Conservation (phyloP, 441 rosid genomes). For the Brassica hybrid region DNA sequence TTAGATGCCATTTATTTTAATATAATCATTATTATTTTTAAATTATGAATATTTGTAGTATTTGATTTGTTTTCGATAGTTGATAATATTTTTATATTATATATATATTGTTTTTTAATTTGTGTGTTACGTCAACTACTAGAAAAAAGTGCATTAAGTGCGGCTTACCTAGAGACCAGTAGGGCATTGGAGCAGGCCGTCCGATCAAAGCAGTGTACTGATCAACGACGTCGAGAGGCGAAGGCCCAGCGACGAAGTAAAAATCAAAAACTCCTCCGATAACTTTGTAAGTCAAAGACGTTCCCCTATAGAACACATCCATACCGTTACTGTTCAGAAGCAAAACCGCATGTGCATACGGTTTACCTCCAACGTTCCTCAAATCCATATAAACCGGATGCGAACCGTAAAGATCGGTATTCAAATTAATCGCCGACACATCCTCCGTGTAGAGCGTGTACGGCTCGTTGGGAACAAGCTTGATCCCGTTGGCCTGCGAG, state of each 20-base stretch:
- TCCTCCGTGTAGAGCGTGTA: slow-evolving; percentile 90
- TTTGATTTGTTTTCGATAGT: no score
- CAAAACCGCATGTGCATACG: slow-evolving; percentile 78
- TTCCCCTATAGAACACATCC: slow-evolving; percentile 90
- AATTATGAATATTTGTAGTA: no score
- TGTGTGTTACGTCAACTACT: no score
- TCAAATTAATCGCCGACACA: slow-evolving; percentile 78
- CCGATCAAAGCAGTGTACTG: slow-evolving; percentile 88
- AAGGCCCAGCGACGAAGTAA: slow-evolving; percentile 83
- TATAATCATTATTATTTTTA: no score
- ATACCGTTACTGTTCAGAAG: slow-evolving; percentile 92
- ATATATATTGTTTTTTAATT: no score
- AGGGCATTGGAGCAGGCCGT: slow-evolving; percentile 98
- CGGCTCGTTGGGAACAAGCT: slow-evolving; percentile 84
- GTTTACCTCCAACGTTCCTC: slow-evolving; percentile 68
- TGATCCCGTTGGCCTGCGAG: slow-evolving; percentile 94
- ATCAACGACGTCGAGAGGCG: slow-evolving; percentile 81
- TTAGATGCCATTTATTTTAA: no score
- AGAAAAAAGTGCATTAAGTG: no score
- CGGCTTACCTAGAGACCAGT: slow-evolving; percentile 87
- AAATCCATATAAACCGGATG: slow-evolving; percentile 98
- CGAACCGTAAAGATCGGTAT: slow-evolving; percentile 86
- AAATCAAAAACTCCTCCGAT: slow-evolving; percentile 96
- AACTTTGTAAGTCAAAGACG: slow-evolving; percentile 83
- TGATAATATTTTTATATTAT: no score